Base-by-base conservation (phyloP, 495 filamentous ascomycete genomes). In the Aspergillus cavernicola region DNA sequence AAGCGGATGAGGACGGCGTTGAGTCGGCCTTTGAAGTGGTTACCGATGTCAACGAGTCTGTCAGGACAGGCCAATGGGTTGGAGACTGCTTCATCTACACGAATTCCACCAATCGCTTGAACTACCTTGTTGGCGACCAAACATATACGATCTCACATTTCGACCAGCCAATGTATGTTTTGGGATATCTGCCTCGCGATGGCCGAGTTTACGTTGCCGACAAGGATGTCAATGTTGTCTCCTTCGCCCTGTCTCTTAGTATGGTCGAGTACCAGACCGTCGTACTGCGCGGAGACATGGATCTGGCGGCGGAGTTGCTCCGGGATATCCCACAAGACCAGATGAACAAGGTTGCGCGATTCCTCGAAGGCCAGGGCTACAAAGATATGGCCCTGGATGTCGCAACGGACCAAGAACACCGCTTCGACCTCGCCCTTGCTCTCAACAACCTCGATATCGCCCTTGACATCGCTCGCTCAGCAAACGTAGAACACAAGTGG, bases 11-110 rank as follows among this genome's bases (percentile, higher is more conserved):
- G 49, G 95, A 98, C 71, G 93, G 93, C 40, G 95, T 97, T 36
- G 95, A 98, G 73, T 81, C 89, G n/a, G 93, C 93, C 18, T 95
- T 98, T 61, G 93, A 97, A 57, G 85, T 96, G 31, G 85, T 97
- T 42, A 95, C 90, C 19, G 93, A 97, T 64, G 90, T 97, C 67
- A 91, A 88, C 53, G 95, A 98, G 73, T 86, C 80, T 56, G 89
- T 97, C 38, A 85, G 88, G 41, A 96, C 95, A n/a, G 93, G 90
- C 39, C 85, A 93, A 73, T 99, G 93, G 93, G 86, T 99, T 51
- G 93, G 93, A 20, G 93, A 99, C 69, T 96, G 92, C 73, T 93
- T 99, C 77, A 92, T 97, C 65, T 99, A 97, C 77, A 97, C 93
- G 23, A 97, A 91, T 76, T 85, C 83, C 60, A 96, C 92, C 22